Conservation (phyloP, 805 yeast species). For the Starmerella geochares region DNA sequence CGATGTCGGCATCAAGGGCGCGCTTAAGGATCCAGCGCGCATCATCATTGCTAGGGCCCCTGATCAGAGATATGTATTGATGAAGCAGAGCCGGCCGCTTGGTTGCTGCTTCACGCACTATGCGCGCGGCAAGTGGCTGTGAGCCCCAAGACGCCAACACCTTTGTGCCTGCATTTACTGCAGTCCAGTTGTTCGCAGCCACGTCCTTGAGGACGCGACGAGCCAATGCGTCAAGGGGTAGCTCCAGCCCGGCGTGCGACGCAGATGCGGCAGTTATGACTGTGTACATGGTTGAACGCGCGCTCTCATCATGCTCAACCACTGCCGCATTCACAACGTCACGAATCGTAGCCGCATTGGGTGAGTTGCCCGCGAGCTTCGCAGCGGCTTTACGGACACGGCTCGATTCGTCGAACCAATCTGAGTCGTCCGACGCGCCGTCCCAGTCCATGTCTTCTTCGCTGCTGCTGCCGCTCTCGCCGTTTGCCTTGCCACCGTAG, state of each 20-base stretch:
- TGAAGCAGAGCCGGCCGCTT: constrained; percentile 6
- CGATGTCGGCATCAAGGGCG: not conserved
- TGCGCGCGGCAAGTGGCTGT: not conserved
- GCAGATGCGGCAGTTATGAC: not conserved
- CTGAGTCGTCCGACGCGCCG: constrained; percentile 9
- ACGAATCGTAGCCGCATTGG: not conserved
- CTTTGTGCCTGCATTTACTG: constrained; percentile 1
- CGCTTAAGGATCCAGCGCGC: not conserved
- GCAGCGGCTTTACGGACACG: constrained; percentile 12
- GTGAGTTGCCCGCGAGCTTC: not conserved
- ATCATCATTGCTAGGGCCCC: not conserved
- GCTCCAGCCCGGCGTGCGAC: not conserved
- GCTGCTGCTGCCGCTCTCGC: not conserved
- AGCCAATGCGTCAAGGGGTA: not conserved
- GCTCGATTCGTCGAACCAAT: constrained; percentile 12
- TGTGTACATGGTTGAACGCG: constrained; percentile 6
- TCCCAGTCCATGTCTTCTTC: constrained; percentile 5
- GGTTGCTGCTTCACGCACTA: not conserved
- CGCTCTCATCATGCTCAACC: constrained; percentile 1
- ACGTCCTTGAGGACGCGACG: not conserved
- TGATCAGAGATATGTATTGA: not conserved
- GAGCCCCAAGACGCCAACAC: not conserved
- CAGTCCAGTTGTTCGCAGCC: not conserved
- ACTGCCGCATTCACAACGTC: not conserved
- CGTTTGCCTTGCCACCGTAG: not conserved